These are phyloP conservation scores for Salix koriyanagi DNA, from an alignment of 345 rosid species.

Conservation along the genomic window DNA sequence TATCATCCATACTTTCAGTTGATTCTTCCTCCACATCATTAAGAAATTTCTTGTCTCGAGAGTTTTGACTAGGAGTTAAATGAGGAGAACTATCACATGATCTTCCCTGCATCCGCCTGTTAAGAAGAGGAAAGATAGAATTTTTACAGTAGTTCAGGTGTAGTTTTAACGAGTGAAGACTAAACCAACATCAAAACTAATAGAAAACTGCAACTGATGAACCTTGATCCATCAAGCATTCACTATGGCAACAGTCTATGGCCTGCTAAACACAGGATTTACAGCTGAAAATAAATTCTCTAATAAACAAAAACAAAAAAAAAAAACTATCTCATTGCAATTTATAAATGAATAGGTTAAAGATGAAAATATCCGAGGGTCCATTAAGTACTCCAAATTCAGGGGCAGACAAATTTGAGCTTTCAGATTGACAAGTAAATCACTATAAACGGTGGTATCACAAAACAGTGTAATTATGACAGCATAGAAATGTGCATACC, in stretches of 20 bases:
- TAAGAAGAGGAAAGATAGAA: not conserved
- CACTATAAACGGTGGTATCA: not conserved
- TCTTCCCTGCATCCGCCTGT: conserved; percentile 36
- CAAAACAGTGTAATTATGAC: not conserved
- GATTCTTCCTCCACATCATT: conserved; percentile 50
- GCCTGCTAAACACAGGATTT: not conserved
- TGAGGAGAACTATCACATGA: conserved; percentile 40
- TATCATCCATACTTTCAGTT: conserved; percentile 55
- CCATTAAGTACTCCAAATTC: not conserved
- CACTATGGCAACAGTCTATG: not conserved
- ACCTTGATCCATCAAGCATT: not conserved
- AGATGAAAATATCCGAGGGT: not conserved
- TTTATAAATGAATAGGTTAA: not conserved
- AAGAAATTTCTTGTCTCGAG: conserved; percentile 34
- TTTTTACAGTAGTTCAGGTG: not conserved
- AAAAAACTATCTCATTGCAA: not conserved
- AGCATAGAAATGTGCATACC: not conserved
- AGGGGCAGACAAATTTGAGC: not conserved
- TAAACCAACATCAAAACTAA: not conserved
- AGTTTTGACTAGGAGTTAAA: conserved; percentile 40
- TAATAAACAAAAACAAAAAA: not conserved
- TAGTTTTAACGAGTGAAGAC: not conserved
- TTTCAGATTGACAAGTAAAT: not conserved
- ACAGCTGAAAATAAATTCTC: not conserved
- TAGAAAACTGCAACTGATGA: not conserved